phyloP scores from a whole-genome alignment of 305 asterid species.

The Plantago coronopus region DNA sequence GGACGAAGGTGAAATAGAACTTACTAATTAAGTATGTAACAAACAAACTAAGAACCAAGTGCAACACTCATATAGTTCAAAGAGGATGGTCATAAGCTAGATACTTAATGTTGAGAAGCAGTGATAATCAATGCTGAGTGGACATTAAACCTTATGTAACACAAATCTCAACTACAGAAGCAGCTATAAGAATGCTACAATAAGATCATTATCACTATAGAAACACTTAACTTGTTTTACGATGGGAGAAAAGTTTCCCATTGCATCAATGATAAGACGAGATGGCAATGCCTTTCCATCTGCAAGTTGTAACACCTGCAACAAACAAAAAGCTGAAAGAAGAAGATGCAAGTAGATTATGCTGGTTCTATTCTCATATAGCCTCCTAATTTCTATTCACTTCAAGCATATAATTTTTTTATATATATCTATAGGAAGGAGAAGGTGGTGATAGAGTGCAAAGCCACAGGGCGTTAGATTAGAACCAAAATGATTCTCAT shows the following conservation, averaged over 20 bases:
- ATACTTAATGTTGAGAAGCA: too few relatives aligned
- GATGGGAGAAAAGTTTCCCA: constrained; percentile 97
- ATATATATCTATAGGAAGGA: not conserved
- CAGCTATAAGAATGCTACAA: not conserved
- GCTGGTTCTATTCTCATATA: not conserved
- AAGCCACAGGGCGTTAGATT: not conserved
- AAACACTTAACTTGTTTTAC: constrained; percentile 71
- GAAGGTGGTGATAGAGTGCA: not conserved
- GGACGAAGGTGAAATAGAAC: not conserved
- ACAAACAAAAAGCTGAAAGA: constrained; percentile 5
- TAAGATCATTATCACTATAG: not conserved
- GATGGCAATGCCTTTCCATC: constrained; percentile 72
- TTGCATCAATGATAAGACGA: constrained; percentile 81
- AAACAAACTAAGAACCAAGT: not conserved
- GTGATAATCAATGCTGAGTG: too few relatives aligned
- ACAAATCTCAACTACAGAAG: too few relatives aligned
- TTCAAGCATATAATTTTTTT: not conserved
- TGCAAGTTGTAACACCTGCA: constrained; percentile 60
- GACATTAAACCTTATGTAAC: too few relatives aligned
- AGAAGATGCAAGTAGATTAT: constrained; percentile 12
- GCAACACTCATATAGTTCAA: too few relatives aligned
- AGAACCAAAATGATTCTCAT: not conserved
- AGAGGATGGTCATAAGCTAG: too few relatives aligned
- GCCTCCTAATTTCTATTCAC: too few relatives aligned
- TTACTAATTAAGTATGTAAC: not conserved